phyloP scores from a whole-genome alignment of 495 filamentous ascomycete genomes.

The Delitschia confertaspora region DNA sequence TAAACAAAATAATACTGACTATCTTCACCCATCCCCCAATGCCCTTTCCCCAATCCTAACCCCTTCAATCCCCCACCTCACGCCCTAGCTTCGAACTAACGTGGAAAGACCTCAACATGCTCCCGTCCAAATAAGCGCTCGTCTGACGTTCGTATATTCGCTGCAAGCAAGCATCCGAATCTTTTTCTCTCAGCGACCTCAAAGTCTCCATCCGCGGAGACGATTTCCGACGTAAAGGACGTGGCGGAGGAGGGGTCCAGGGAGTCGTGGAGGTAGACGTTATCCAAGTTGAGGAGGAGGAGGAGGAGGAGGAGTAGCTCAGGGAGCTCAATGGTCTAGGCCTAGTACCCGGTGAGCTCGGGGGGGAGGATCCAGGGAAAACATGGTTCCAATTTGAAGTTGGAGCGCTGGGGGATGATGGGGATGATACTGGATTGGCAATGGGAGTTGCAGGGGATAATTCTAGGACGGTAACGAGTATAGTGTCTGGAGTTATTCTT shows the following conservation, averaged over 20 bases:
- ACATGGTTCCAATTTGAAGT: neutral
- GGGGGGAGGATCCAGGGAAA: too few relatives aligned
- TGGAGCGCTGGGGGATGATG: neutral
- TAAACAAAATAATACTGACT: too few relatives aligned
- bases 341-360: too few relatives aligned
- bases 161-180: conserved; percentile 32
- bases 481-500: too few relatives aligned
- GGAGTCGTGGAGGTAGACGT: neutral
- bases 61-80: neutral
- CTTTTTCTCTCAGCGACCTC: conserved; percentile 27
- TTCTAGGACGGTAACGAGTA: neutral
- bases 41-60: too few relatives aligned
- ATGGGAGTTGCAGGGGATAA: neutral
- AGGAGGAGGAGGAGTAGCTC: neutral
- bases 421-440: conserved; percentile 1
- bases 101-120: conserved; percentile 4
- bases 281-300: neutral
- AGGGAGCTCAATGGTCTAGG: neutral
- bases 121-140: conserved; percentile 28
- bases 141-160: conserved; percentile 32
- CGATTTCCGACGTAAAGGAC: conserved; percentile 24
- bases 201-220: conserved; percentile 28
- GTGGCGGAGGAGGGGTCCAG: conserved; percentile 2
- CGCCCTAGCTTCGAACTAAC: neutral
- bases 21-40: too few relatives aligned